A percentile compares a stretch with the other conserved stretches of the same genome.
phyloP scores from a whole-genome alignment of 2,329 filamentous ascomycete genomes.

The Capronia epimyces region DNA sequence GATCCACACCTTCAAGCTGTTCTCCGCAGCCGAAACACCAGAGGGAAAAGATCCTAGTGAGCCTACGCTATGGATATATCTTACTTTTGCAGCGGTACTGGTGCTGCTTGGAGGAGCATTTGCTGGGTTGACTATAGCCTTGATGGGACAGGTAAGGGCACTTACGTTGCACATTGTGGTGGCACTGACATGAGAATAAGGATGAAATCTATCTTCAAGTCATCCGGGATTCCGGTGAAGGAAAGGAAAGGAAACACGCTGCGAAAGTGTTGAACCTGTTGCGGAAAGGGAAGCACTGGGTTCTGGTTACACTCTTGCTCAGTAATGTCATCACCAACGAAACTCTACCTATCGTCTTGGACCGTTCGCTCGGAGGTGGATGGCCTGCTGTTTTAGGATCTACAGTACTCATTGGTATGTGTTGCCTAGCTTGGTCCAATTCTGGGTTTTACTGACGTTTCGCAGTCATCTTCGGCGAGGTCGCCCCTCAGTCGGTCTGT shows the following conservation, averaged over 20 bases:
- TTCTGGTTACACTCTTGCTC: slow-evolving; percentile 84
- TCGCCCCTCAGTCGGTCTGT: slow-evolving; percentile 92
- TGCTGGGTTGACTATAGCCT: slow-evolving; percentile 70
- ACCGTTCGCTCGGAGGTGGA: slow-evolving; percentile 87
- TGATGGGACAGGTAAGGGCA: slow-evolving; percentile 56
- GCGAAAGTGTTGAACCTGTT: slow-evolving; percentile 72
- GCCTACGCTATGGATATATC: slow-evolving; percentile 71
- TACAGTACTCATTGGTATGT: slow-evolving; percentile 84
- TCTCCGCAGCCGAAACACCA: slow-evolving; percentile 31
- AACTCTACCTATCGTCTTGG: slow-evolving; percentile 88
- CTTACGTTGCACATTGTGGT: neutral
- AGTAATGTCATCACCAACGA: slow-evolving; percentile 99
- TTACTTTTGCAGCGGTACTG: slow-evolving; percentile 69
- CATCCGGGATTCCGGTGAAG: slow-evolving; percentile 76
- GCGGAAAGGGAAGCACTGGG: slow-evolving; percentile 93
- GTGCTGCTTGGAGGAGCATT: slow-evolving; percentile 89
- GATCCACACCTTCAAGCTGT: slow-evolving; percentile 20
- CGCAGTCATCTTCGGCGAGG: slow-evolving; percentile 92
- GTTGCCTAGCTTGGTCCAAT: neutral
- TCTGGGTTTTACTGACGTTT: slow-evolving; percentile 5
- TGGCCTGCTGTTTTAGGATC: slow-evolving; percentile 91
- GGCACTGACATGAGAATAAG: slow-evolving; percentile 38
- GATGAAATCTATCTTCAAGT: slow-evolving; percentile 98
- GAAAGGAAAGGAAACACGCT: slow-evolving; percentile 80
- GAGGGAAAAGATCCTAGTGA: slow-evolving; percentile 52